Evolutionary conservation across 2,329 filamentous ascomycete species (phyloP).

Genomic region (Raffaelea deltoideospora): DNA sequence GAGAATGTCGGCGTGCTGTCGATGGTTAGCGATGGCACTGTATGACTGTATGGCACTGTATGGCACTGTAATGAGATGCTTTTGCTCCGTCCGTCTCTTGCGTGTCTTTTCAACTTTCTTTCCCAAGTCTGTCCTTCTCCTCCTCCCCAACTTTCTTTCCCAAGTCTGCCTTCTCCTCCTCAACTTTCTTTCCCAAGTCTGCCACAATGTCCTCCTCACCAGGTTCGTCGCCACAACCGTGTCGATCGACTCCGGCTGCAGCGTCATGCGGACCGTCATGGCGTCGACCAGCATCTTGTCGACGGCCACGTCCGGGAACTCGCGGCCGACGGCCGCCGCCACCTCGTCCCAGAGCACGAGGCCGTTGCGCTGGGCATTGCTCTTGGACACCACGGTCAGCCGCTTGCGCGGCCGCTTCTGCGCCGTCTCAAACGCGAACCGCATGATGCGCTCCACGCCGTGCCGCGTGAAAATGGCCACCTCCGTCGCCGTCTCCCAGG

Average conservation of each 20-base stretch:
- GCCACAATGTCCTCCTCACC: slow-evolving; percentile 11
- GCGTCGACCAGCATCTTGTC: slow-evolving; percentile 51
- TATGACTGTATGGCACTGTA: no score
- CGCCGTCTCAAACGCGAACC: slow-evolving; percentile 47
- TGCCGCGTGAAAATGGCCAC: slow-evolving; percentile 47
- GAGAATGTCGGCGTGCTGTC: slow-evolving; percentile 40
- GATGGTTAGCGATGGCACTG: no score
- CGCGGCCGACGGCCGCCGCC: slow-evolving; percentile 34
- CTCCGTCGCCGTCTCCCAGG: slow-evolving; percentile 47
- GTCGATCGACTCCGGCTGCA: slow-evolving; percentile 41
- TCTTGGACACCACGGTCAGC: slow-evolving; percentile 50
- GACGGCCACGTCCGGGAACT: slow-evolving; percentile 42
- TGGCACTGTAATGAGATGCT: no score
- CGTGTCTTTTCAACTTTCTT: no score
- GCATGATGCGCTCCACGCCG: slow-evolving; percentile 43
- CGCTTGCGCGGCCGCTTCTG: slow-evolving; percentile 35
- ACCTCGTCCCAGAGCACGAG: slow-evolving; percentile 57
- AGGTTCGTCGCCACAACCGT: slow-evolving; percentile 50
- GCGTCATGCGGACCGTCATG: slow-evolving; percentile 35
- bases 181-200: no score
- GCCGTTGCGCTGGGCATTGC: slow-evolving; percentile 49
- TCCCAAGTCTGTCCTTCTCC: no score
- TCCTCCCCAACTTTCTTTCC: no score
- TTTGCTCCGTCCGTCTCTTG: no score
- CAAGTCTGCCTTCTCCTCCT: no score